These are phyloP conservation scores for Trametopsis cervina DNA, from an alignment of 768 basidiomycete species.

Conservation along the genomic window DNA sequence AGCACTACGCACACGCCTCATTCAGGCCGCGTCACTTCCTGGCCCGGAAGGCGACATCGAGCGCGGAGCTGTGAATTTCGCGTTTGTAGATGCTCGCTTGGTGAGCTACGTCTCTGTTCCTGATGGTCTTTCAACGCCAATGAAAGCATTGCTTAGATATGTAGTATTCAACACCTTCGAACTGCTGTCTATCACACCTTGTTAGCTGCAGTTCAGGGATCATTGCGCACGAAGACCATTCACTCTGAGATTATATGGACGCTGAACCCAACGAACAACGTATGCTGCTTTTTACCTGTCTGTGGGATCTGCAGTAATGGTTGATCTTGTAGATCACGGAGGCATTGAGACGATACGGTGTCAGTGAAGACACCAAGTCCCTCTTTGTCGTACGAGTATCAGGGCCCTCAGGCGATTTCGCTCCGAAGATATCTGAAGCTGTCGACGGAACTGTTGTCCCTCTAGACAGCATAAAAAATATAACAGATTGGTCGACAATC, in stretches of 20 bases:
- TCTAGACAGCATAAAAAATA: conserved; percentile 33
- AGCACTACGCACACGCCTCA: conserved; percentile 55
- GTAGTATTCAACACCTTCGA: conserved; percentile 72
- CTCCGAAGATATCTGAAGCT: conserved; percentile 46
- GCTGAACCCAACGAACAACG: conserved; percentile 84
- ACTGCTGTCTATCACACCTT: conserved; percentile 81
- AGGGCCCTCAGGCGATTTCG: conserved; percentile 32
- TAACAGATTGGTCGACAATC: conserved; percentile 68
- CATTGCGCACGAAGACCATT: conserved; percentile 74
- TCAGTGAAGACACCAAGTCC: conserved; percentile 56
- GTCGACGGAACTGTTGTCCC: conserved; percentile 52
- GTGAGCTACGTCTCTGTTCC: conserved; percentile 41
- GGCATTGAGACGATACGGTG: conserved; percentile 78
- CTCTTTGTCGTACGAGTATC: conserved; percentile 70
- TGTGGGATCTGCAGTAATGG: neutral
- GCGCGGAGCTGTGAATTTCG: conserved; percentile 79
- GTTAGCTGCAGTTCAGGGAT: conserved; percentile 52
- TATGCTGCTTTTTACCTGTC: conserved; percentile 24
- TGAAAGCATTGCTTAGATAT: conserved; percentile 57
- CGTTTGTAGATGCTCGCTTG: conserved; percentile 81
- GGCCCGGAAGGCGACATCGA: conserved; percentile 60
- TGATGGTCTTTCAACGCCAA: conserved; percentile 3
- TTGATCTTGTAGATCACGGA: conserved; percentile 76
- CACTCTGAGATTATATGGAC: conserved; percentile 91
- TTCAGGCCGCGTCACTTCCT: conserved; percentile 55